Evolutionary conservation across 208 protist species (phyloP), one percentile per base, ranked within the genome.

Genomic region (Tritrichomonas musculus): DNA sequence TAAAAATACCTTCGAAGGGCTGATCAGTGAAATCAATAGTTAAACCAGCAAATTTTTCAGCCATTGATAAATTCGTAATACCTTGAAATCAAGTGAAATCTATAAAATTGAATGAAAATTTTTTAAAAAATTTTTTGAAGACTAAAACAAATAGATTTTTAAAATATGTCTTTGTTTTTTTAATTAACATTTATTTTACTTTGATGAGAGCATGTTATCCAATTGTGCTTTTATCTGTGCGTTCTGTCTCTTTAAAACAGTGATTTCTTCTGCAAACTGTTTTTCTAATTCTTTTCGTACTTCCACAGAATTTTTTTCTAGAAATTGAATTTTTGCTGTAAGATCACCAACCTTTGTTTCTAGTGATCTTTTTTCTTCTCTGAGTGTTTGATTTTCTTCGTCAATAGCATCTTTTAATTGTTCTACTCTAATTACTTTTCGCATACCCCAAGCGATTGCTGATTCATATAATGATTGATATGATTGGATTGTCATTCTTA

Each of bases 401-500:
- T 92, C 82, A 65, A 92, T 57, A 1, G 27, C 25, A 39, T 57
- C 96, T 94, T 98, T 98, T 53, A 96, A 96, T 95, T 99, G 97
- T 95, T 99, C 98, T 0, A 98, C 97, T 94, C 99, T 97, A 1
- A 99, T 96, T 27, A 98, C 98, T 95, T 99, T 99, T 94, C 98
- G 97, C 95, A 98, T 95, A 50, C 98, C 97, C 96, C 98, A 97
- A 75, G 97, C 96, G 50, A 98, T 95, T 69, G 94, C 95, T 60
- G 95, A 97, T 73, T 98, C 97, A 93, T 98, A 95, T 49, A 95
- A 69, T 25, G 94, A 95, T 93, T 97, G 96, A 92, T 98, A 98
- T 17, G 96, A 96, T 11, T 95, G 93, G n/a, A 97, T 96, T 27
- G 97, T 97, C 97, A 97, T 98, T 22, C 98, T 92, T 25, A 98